Evolutionary conservation across 2,329 filamentous ascomycete genomes (phyloP), one percentile per base, ranked within the genome.

Genomic region (Aureobasidium subglaciale): DNA sequence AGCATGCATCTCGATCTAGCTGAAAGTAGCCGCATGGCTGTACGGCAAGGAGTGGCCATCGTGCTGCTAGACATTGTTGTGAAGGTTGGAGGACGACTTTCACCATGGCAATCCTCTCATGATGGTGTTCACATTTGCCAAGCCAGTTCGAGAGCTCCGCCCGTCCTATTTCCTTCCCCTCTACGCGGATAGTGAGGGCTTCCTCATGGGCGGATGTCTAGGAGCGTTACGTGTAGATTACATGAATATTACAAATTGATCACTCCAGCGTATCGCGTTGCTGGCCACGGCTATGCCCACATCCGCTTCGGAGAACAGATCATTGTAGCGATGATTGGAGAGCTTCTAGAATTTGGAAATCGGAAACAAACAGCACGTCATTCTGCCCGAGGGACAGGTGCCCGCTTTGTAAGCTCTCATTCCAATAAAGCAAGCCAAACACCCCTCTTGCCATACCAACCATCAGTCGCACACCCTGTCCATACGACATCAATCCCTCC

Each of bases 11-110:
- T 29, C 7, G 42, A 49, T 40, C 59, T 50, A 7, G 59, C 46
- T 7, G 59, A 60, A 7, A 60, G 56, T 16, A 60, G 24, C 29
- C 58, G 57, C 59, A 60, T 60, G 1, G 56, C 49, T 16, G 59
- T 37, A 7, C 59, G 45, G 15, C 50, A 43, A 15, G 37, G 38
- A 13, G 38, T 54, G 18, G 59, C 38, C 57, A 59, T 59, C 32
- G 34, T 56, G 38, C 18, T 32, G 34, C 32, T 52, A 20, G 48
- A 40, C 48, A 52, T 54, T 16, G 27, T 43, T 54, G 38, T 54
- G 27, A 24, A 35, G 9, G 8, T 34, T 42, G 20, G 24, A 50
- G 3, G 30, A 16, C 15, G 10, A n/a, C 15, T 34, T 27, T 48
- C 18, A 18, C 15, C 11, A 35, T 48, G 43, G 30, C 43, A 48